Evolutionary conservation across 352 stramenopile genomes (phyloP).

Genomic region (Plasmopara muralis): DNA sequence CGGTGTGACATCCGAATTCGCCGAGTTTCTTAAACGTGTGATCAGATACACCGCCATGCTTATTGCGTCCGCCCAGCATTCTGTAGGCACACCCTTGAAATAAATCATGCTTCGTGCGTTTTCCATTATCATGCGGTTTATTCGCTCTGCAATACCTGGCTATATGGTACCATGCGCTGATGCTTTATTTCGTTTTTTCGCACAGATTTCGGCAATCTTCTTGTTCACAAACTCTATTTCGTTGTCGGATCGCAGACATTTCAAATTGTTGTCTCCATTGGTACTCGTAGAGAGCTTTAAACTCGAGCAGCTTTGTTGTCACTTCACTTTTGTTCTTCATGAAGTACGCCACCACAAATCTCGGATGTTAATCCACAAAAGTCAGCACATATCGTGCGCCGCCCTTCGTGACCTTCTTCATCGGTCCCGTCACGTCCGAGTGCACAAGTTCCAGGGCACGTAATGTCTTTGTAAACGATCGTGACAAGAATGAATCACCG

Average conservation of each 20-base stretch:
- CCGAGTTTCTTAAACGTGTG: background rate
- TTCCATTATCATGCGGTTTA: slow-evolving; percentile 1
- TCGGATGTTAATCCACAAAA: no score
- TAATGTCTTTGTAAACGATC: background rate
- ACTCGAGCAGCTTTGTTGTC: background rate
- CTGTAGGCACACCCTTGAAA: background rate
- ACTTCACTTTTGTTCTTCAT: background rate
- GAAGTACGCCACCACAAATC: background rate
- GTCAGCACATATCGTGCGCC: background rate
- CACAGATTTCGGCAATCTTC: background rate
- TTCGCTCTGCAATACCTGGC: background rate
- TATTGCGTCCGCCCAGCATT: background rate
- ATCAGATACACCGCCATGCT: background rate
- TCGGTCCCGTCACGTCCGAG: background rate
- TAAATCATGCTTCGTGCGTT: background rate
- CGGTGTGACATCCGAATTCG: background rate
- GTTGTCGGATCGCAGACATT: background rate
- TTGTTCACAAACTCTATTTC: slow-evolving; percentile 1
- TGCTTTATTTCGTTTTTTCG: background rate
- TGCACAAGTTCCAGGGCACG: background rate
- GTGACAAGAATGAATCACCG: background rate
- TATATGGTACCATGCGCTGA: background rate
- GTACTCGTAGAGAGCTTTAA: background rate
- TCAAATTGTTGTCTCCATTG: background rate
- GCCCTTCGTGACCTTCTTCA: background rate